Evolutionary conservation across 2,329 filamentous ascomycete genomes (phyloP).

Genomic region (Paraphaeosphaeria minitans): DNA sequence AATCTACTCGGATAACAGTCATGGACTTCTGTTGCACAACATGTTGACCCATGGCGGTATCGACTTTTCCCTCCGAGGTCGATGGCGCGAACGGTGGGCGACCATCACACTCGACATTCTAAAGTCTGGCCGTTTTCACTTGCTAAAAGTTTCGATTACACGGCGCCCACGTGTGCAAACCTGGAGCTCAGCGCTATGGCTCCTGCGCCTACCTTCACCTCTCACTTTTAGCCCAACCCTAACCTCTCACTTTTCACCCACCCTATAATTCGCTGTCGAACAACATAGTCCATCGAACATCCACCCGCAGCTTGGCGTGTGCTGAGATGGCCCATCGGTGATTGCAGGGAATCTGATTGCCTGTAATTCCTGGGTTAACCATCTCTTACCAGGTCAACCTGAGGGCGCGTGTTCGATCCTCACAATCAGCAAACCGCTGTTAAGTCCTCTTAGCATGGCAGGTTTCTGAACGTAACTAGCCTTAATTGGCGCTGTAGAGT

Average conservation of each 20-base stretch:
- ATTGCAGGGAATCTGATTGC: neutral
- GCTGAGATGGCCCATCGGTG: neutral
- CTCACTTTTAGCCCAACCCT: neutral
- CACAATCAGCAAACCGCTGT: neutral
- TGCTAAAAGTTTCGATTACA: neutral
- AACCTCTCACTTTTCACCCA: neutral
- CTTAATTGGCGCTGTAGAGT: no score
- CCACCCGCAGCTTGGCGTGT: neutral
- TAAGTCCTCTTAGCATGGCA: neutral
- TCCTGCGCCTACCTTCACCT: neutral
- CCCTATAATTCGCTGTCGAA: neutral
- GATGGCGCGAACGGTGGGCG: neutral
- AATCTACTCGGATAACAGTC: no score
- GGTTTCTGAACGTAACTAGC: neutral
- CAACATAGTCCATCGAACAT: neutral
- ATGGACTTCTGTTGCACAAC: no score
- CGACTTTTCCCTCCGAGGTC: no score
- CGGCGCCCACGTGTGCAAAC: neutral
- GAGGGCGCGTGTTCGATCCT: neutral
- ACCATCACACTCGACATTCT: neutral
- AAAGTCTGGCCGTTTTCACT: neutral
- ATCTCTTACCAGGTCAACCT: conserved; percentile 1
- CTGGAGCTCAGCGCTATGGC: no score
- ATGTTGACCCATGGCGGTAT: no score
- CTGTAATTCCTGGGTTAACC: neutral